Base-by-base conservation (phyloP, 805 yeast genomes). In the Maudiozyma turicensis region DNA sequence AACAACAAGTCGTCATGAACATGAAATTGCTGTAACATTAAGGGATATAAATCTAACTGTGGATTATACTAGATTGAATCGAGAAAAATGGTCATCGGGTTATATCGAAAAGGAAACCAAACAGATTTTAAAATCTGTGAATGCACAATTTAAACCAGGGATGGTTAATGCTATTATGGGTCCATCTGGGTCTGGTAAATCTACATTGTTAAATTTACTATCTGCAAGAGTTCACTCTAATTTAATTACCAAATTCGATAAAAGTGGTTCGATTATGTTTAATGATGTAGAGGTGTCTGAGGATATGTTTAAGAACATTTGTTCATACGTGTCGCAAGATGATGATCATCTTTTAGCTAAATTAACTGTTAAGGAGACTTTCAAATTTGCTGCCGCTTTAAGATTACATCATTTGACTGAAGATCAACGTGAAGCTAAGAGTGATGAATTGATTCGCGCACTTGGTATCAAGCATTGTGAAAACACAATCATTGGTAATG, bases 321-420 rank as follows among this genome's bases (percentile, higher is more conserved):
- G 91, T 46, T 86, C 91, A 0, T 87, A 84, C 65, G 95, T 87
- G 20, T 77, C 86, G 6, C 96, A 87, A 59, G 86, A 83, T 54
- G 95, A 87, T 60, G 82, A 80, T 52, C 81, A 85, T 38, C 68
- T 87, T 47, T 67, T 86, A 40, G 77, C 91, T 1, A 72, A 80
- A 7, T 68, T 87, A 48, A 86, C 95, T 0, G 95, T 88, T 2
- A 63, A 81, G 45, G 96, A 87, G 64, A 86, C 95, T 0, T 66
- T 87, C 26, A 71, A 72, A 49, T 85, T 72, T 66, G 88, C 89
- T 33, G 95, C 95, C 0, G 74, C 70, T 41, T 64, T 88, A 43
- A 69, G 95, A 52, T 64, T 86, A 13, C 80, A 86, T 0, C 59
- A 60, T 14, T 48, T 70, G 35, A 58, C 68, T 5, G 55, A 65